Conservation (phyloP, 163 green algal species). For the Scenedesmus sp. region DNA sequence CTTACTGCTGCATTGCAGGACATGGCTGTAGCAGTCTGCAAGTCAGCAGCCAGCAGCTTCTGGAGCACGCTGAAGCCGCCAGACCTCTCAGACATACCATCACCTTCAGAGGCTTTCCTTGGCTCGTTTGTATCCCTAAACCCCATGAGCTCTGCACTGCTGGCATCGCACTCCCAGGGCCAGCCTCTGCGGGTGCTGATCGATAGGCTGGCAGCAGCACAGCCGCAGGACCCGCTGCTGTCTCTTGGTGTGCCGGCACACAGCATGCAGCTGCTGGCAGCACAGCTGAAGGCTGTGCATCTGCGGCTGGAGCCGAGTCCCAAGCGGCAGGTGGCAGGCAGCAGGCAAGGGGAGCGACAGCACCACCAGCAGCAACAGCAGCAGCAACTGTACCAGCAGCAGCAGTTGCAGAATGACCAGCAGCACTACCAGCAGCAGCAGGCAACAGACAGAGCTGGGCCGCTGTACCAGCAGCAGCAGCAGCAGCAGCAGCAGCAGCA, state of each 20-base stretch:
- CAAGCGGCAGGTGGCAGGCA: neutral
- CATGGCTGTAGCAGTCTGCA: slow-evolving; percentile 5
- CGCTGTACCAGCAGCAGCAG: neutral
- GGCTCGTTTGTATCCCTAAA: slow-evolving; percentile 10
- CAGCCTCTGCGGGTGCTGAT: neutral
- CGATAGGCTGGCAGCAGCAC: neutral
- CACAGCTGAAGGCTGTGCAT: slow-evolving; percentile 6
- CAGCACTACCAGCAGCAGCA: neutral
- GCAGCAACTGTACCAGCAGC: slow-evolving; percentile 1
- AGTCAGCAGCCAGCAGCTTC: neutral
- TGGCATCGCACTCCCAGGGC: neutral
- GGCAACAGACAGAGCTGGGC: neutral
- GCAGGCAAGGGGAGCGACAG: neutral
- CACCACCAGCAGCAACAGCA: neutral
- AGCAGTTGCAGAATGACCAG: neutral
- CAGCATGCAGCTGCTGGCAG: slow-evolving; percentile 24
- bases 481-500: slow-evolving; percentile 23
- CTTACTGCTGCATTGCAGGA: slow-evolving; percentile 13
- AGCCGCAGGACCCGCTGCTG: neutral
- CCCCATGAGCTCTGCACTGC: slow-evolving; percentile 23
- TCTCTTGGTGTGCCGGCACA: slow-evolving; percentile 4
- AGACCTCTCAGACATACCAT: slow-evolving; percentile 32
- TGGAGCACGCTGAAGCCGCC: neutral
- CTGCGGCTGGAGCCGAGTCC: neutral
- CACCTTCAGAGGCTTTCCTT: neutral